A percentile compares a stretch with the other conserved stretches of the same genome.
These are phyloP conservation scores for Paecilomyces sp. DNA, from an alignment of 2,329 filamentous ascomycete genomes.

Conservation along the genomic window DNA sequence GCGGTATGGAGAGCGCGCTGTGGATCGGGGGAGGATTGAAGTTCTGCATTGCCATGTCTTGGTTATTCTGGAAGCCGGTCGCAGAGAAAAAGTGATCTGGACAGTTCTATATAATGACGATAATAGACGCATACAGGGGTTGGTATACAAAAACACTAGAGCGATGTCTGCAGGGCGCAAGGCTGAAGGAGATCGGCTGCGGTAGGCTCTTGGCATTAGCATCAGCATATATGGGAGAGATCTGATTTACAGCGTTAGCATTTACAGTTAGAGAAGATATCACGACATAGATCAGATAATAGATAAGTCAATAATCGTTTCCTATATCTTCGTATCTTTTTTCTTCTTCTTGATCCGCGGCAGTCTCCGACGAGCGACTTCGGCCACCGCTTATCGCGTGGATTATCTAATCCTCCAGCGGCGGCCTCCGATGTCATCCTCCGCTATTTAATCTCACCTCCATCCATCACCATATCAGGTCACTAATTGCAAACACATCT, in stretches of 20 bases:
- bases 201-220: not conserved
- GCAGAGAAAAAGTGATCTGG: not conserved
- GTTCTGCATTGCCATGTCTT: slow-evolving; percentile 26
- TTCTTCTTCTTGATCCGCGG: not conserved
- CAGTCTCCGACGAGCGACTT: not conserved
- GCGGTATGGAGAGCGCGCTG: slow-evolving; percentile 36
- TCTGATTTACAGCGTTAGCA: not conserved
- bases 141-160: not conserved
- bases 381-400: not conserved
- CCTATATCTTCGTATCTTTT: not conserved
- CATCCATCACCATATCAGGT: not conserved
- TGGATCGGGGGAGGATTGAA: slow-evolving; percentile 38
- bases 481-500: not conserved
- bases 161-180: not conserved
- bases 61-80: slow-evolving; percentile 29
- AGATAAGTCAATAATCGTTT: not conserved
- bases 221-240: not conserved
- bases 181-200: not conserved
- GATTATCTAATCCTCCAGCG: not conserved
- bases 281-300: not conserved
- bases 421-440: not conserved
- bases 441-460: not conserved
- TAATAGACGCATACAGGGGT: not conserved
- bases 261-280: not conserved
- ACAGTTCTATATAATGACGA: not conserved